These are phyloP conservation scores for Sporothrix variecibatus DNA, from an alignment of 2,329 filamentous ascomycete species.

Conservation along the genomic window DNA sequence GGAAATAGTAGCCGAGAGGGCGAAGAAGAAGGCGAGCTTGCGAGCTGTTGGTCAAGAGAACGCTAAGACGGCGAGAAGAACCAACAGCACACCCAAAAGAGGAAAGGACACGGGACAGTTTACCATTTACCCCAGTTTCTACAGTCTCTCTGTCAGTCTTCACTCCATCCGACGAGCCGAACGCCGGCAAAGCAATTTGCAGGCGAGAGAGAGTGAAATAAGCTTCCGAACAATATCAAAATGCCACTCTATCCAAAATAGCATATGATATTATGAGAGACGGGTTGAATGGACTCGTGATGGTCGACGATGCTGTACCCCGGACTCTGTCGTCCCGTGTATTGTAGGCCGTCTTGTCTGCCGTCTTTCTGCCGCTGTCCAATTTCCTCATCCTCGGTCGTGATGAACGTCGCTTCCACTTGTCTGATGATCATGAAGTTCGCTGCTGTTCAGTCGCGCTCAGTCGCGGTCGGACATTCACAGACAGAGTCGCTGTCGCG, in stretches of 20 bases:
- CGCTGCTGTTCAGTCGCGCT: neutral
- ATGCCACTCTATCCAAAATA: neutral
- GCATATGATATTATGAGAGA: neutral
- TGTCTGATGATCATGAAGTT: neutral
- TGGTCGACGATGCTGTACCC: neutral
- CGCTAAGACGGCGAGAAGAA: neutral
- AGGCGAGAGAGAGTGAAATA: neutral
- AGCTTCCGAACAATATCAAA: neutral
- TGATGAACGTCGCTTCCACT: neutral
- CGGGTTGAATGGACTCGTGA: no score
- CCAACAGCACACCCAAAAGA: neutral
- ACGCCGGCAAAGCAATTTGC: neutral
- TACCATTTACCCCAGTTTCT: constrained; percentile 6
- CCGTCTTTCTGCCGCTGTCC: neutral
- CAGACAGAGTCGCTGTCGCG: neutral
- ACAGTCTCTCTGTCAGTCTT: neutral
- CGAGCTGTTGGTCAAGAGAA: neutral
- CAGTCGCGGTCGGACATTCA: neutral
- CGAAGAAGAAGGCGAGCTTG: neutral
- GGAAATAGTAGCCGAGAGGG: neutral
- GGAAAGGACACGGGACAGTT: neutral
- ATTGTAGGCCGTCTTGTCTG: no score
- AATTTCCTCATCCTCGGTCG: neutral
- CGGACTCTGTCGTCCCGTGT: constrained; percentile 13
- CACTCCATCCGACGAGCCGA: constrained; percentile 5